phyloP scores from a whole-genome alignment of 805 yeast species.

The Yarrowia divulgata region DNA sequence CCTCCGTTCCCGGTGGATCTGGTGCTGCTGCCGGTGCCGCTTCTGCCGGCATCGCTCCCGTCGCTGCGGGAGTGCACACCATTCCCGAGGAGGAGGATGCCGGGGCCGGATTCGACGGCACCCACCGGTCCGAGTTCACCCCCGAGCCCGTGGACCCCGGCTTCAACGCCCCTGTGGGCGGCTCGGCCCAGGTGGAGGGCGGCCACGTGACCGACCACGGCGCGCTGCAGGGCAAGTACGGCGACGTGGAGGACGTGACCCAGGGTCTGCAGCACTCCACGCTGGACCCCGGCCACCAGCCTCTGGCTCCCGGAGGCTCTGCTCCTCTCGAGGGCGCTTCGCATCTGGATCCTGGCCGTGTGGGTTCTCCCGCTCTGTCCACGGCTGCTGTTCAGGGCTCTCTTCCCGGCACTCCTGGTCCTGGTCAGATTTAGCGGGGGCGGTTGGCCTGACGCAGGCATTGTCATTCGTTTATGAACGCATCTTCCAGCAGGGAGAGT shows the following conservation, averaged over 20 bases:
- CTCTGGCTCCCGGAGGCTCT: constrained; percentile 11
- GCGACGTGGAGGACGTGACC: constrained; percentile 26
- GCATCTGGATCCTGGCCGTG: constrained; percentile 6
- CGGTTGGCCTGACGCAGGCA: too few relatives aligned
- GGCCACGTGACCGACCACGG: constrained; percentile 32
- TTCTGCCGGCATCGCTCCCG: constrained; percentile 9
- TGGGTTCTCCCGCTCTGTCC: constrained; percentile 16
- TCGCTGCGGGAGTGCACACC: constrained; percentile 25
- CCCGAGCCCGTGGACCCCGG: constrained; percentile 31
- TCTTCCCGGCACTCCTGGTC: constrained; percentile 24
- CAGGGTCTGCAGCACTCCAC: constrained; percentile 10
- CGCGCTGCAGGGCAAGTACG: constrained; percentile 27
- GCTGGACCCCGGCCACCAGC: constrained; percentile 10
- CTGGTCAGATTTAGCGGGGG: background rate
- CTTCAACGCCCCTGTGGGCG: constrained; percentile 30
- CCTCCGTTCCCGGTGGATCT: constrained; percentile 39
- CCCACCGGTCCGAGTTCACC: constrained; percentile 29
- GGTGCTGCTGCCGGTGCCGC: background rate
- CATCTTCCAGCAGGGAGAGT: background rate
- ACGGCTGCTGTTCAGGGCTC: constrained; percentile 21
- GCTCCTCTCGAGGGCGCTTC: constrained; percentile 9
- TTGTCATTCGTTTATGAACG: too few relatives aligned
- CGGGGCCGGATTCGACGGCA: constrained; percentile 34
- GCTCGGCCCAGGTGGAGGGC: constrained; percentile 11
- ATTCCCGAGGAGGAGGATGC: constrained; percentile 35